phyloP scores from a whole-genome alignment of 2,329 filamentous ascomycete genomes.

The Metarhizium sp. region DNA sequence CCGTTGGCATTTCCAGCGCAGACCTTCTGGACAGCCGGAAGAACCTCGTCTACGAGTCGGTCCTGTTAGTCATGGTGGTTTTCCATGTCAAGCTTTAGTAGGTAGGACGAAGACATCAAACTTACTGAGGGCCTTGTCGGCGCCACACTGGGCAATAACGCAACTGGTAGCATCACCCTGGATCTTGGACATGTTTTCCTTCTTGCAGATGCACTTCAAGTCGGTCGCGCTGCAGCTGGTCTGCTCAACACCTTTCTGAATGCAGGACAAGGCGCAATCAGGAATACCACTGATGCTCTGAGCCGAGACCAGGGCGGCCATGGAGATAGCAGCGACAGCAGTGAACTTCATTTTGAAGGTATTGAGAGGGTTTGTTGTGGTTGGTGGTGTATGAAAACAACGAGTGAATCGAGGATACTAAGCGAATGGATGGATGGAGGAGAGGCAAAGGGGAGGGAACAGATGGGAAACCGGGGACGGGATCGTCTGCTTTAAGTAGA shows the following conservation, averaged over 20 bases:
- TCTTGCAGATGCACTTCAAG: constrained; percentile 23
- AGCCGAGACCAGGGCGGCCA: constrained; percentile 25
- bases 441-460: constrained; percentile 1
- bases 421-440: constrained; percentile 20
- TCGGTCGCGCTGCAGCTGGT: constrained; percentile 24
- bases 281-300: constrained; percentile 26
- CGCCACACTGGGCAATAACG: constrained; percentile 26
- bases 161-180: constrained; percentile 23
- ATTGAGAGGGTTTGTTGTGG: constrained; percentile 3
- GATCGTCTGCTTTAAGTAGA: constrained; percentile 21
- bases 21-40: constrained; percentile 26
- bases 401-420: constrained; percentile 18
- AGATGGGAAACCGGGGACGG: constrained; percentile 8
- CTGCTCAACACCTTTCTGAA: constrained; percentile 23
- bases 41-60: constrained; percentile 25
- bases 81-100: background rate
- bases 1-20: constrained; percentile 15
- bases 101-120: constrained; percentile 4
- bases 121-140: constrained; percentile 28
- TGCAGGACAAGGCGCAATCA: constrained; percentile 27
- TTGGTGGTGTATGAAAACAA: constrained; percentile 12
- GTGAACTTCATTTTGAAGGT: constrained; percentile 28
- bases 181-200: constrained; percentile 19
- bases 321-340: constrained; percentile 22
- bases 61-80: background rate